Evolutionary conservation across 1,139 yeast genomes (phyloP), one percentile per base, ranked within the genome.

Genomic region (Geotrichum australiense): DNA sequence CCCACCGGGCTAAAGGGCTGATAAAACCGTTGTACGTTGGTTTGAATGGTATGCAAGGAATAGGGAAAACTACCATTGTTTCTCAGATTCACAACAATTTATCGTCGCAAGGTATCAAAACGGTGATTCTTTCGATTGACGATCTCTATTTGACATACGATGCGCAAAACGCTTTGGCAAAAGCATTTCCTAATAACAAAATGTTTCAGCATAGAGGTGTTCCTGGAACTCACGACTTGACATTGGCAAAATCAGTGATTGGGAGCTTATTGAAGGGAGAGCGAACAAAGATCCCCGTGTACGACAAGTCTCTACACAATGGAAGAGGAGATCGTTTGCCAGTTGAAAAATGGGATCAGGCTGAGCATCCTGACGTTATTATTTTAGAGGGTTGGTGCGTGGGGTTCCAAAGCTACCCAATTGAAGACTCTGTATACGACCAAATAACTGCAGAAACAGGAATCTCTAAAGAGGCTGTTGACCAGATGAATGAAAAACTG

Each of bases 371-470:
- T 3, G 85, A 83, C 53, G 70, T 87, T 1, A 70, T 89, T 3
- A 60, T 91, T 5, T 70, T 91, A 40, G 98, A 91, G 63, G 98
- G 98, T 2, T 91, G 98, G 98, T 86, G 89, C 62, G 74, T 79
- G 20, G 97, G 97, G 2, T 89, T 77, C 59, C 52, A 57, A 25
- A 72, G 89, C 1, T 52, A 72, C 16, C 50, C 64, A 16, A 64
- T 63, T 12, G 62, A 58, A 3, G 57, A 52, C 43, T 35, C 46
- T 2, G 39, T 37, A 43, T 43, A 46, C 20, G n/a, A n/a, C n/a
- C n/a, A n/a, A n/a, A n/a, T n/a, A n/a, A n/a, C n/a, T n/a, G 33
- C 31, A 8, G 34, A 43, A 4, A 29, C 45, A 3, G 30, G 34
- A 4, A 24, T 40, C 24, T 43, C 45, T 29, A 57, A 59, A 18